Percentiles rank a stretch among this genome's conserved stretches.
Conservation (phyloP, 768 basidiomycete genomes). For the Pleurotus sapidus region DNA sequence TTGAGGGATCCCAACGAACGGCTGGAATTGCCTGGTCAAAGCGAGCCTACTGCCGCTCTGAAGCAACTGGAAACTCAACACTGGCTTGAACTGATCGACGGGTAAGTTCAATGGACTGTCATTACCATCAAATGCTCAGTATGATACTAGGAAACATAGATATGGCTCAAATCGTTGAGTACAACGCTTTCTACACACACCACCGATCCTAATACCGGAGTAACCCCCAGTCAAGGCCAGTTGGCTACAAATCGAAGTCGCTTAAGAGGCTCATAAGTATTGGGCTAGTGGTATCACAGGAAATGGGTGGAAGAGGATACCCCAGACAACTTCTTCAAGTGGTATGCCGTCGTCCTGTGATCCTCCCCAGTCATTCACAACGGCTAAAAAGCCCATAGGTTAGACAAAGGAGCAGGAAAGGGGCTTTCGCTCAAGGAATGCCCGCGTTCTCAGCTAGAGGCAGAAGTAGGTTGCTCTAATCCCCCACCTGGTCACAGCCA, state of each 20-base stretch:
- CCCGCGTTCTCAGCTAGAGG: conserved; percentile 55
- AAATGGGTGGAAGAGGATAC: conserved; percentile 60
- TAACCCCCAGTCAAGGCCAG: conserved; percentile 39
- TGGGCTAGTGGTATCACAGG: conserved; percentile 51
- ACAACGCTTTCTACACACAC: no score
- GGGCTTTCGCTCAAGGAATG: conserved; percentile 55
- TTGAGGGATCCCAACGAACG: conserved; percentile 43
- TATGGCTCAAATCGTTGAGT: conserved; percentile 61
- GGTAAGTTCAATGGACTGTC: conserved; percentile 27
- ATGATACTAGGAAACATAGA: conserved; percentile 45
- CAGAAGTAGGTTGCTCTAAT: conserved; percentile 36
- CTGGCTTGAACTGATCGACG: conserved; percentile 62
- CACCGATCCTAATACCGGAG: neutral
- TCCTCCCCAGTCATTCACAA: neutral
- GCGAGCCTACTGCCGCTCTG: conserved; percentile 27
- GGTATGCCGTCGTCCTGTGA: conserved; percentile 26
- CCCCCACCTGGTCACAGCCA: neutral
- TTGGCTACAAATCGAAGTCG: neutral
- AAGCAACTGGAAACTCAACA: conserved; percentile 59
- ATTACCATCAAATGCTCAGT: neutral
- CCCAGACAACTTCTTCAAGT: conserved; percentile 63
- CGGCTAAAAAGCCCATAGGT: conserved; percentile 31
- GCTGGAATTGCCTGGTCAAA: conserved; percentile 25
- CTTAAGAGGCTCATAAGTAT: no score
- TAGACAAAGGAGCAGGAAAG: conserved; percentile 61